Evolutionary conservation across 2,329 filamentous ascomycete species (phyloP).

Genomic region (Fusarium virguliforme): DNA sequence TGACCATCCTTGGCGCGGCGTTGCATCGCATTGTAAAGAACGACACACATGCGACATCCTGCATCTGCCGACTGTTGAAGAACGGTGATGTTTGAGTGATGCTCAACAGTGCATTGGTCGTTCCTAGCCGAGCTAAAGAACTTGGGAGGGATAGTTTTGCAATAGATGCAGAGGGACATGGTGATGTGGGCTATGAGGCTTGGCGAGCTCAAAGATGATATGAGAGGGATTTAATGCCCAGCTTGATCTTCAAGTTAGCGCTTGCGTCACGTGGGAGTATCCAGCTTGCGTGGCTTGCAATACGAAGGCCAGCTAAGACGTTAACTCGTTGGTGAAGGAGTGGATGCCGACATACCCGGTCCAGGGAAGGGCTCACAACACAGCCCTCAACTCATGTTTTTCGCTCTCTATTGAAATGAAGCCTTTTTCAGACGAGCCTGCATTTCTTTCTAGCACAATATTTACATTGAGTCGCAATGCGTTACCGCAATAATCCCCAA

Average conservation of each 20-base stretch:
- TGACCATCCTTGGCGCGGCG: background rate
- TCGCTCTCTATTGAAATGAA: too few relatives aligned
- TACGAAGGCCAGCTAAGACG: background rate
- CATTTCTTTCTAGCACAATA: too few relatives aligned
- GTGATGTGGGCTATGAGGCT: background rate
- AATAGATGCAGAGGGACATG: constrained; percentile 2
- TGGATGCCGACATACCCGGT: background rate
- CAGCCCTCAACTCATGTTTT: too few relatives aligned
- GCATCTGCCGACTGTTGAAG: constrained; percentile 3
- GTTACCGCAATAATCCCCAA: too few relatives aligned
- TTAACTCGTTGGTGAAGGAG: background rate
- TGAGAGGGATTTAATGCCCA: background rate
- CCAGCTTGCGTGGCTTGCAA: background rate
- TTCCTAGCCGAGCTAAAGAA: constrained; percentile 8
- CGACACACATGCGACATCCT: constrained; percentile 5
- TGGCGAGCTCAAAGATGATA: background rate
- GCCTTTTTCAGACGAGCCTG: too few relatives aligned
- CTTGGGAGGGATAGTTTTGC: constrained; percentile 1
- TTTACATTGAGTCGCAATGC: too few relatives aligned
- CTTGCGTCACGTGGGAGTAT: background rate
- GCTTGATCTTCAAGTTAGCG: background rate
- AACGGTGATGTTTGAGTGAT: background rate
- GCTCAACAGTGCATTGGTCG: constrained; percentile 6
- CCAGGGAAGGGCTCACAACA: background rate
- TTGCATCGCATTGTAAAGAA: background rate